Base-by-base conservation (phyloP, 1,139 yeast species). In the Zygosaccharomyces sapae region DNA sequence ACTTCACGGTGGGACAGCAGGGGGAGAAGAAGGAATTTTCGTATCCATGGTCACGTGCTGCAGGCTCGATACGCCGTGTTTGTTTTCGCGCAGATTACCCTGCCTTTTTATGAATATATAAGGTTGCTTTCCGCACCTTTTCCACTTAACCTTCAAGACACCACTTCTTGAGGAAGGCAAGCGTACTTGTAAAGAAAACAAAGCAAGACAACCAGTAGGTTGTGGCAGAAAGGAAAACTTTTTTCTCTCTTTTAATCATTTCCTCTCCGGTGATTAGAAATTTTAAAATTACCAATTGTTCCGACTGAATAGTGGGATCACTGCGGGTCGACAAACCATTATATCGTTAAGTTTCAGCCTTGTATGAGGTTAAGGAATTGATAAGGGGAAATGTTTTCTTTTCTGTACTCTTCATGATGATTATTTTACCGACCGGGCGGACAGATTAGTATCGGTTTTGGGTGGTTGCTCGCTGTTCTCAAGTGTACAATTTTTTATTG, bases 311-410 rank as follows among this genome's bases (percentile, higher is more conserved):
- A 61, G 66, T 57, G 58, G 54, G 51, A 49, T 50, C 50, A 52
- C 65, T 63, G 55, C 55, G 53, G 58, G 68, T 65, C 66, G 68
- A 65, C 68, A 65, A 61, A 60, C 59, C 53, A 49, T n/a, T 51
- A 52, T 54, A 55, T 65, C 68, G 68, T 65, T 65, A 65, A 65
- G 68, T 65, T 65, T 65, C 68, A 65, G 68, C 68, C 68, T 65
- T 65, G 68, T 65, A 65, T 65, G 68, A 65, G 60, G 52, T 35
- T 18, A 16, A 37, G 33, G 27, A 18, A 31, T 33, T 19, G 27
- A 31, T 34, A 44, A 22, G 37, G 24, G 36, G 13, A 22, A 33
- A 10, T 22, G 19, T 38, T 27, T 44, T 47, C 46, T 29, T 25
- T 48, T 40, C n/a, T 50, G 50, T 44, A 43, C 33, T 8, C 5